Evolutionary conservation across 2,329 filamentous ascomycete species (phyloP), one percentile per base, ranked within the genome.

Genomic region (Fusarium devonianum): DNA sequence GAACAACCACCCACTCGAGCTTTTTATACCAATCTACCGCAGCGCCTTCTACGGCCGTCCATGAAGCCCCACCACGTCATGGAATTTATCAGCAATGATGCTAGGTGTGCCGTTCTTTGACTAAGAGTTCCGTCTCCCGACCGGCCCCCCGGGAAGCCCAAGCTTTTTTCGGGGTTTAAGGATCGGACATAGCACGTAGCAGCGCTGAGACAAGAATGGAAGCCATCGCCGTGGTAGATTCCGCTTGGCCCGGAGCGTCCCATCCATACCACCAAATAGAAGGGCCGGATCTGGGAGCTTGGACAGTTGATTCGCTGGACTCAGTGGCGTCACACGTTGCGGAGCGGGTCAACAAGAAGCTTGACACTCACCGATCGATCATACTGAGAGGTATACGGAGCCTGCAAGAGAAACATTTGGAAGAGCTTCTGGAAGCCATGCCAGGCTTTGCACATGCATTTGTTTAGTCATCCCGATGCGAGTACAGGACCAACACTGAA

Each of bases 51-150:
- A 44, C 23, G 5, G 13, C 2, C 7, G 34, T 56, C 49, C 28
- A 43, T 11, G n/a, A 14, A 38, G 40, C 44, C 37, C 57, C 57
- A 45, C 53, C 40, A 45, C 56, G 56, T 60, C 41, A 56, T 58
- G 13, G 44, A 51, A 34, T 55, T 61, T 51, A 44, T 58, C 57
- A 55, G 33, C 57, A 41, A 41, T 22, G 9, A 21, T n/a, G 23
- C 18, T 42, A 13, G 29, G 18, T 22, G 14, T 13, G 19, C 25
- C 28, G 28, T n/a, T n/a, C 26, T 19, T 32, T 13, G 39, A 23
- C 14, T 11, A 10, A 22, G 13, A 33, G 7, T n/a, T n/a, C n/a
- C n/a, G n/a, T n/a, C n/a, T n/a, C n/a, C n/a, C n/a, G n/a, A n/a
- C n/a, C n/a, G n/a, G n/a, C n/a, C n/a, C n/a, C n/a, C n/a, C n/a